Base-by-base conservation (phyloP, 2,329 filamentous ascomycete genomes). In the Fusarium ambrosium region DNA sequence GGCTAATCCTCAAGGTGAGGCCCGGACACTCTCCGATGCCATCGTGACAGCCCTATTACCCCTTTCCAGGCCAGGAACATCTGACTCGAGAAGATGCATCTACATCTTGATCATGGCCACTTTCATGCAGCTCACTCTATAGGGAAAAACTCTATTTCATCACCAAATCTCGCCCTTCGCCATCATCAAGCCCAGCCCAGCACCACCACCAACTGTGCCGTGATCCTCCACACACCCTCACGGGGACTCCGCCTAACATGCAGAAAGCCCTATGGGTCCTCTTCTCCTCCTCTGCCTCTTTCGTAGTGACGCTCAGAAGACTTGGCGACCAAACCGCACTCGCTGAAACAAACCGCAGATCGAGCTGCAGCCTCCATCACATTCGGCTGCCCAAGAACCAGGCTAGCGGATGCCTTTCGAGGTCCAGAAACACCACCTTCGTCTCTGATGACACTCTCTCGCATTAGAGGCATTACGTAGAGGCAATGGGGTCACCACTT, bases 171-270 rank as follows among this genome's bases (percentile, higher is more conserved):
- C 48, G 22, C 61, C 36, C 32, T 18, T 41, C 34, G 16, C 32
- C 43, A 48, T 24, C 45, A 27, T 48, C 22, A 48, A 48, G 45
- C 22, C 45, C 43, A 45, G 22, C 43, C 43, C 37, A 39, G 8
- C 22, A 51, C 45, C 45, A 51, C 45, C 22, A 51, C 45, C 16
- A 27, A 27, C 45, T 48, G 60, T 63, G 48, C 22, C 37, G 34
- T n/a, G n/a, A n/a, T 62, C 39, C n/a, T 32, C n/a, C 45, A 51
- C 59, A 62, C 59, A 63, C 43, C 61, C 45, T 63, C 45, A 55
- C 45, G 45, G 61, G 32, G 37, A 37, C 61, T 39, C 45, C 45
- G 61, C 29, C 32, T 16, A 32, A 37, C 56, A 27, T 60, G 34
- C 56, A 39, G 36, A 29, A 61, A 41, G 58, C 24, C 24, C 37